Evolutionary conservation across 2,329 filamentous ascomycete genomes (phyloP).

Genomic region (Colletotrichum trifolii): DNA sequence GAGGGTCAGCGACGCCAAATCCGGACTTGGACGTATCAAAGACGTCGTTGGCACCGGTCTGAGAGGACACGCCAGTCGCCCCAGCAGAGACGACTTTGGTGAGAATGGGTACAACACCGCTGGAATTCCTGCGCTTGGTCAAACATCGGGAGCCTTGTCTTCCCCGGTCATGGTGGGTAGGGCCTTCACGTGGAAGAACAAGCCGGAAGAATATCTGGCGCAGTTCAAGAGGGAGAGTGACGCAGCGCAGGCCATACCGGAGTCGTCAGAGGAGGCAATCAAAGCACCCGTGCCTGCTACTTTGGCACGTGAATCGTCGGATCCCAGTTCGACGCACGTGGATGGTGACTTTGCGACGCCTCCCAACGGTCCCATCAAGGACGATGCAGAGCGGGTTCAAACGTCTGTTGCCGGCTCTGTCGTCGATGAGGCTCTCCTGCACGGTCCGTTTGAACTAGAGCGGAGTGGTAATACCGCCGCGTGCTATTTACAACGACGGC

Average conservation of each 20-base stretch:
- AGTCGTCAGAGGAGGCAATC: conserved; percentile 21
- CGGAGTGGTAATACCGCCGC: conserved; percentile 55
- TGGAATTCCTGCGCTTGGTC: conserved; percentile 49
- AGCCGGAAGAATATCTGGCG: conserved; percentile 67
- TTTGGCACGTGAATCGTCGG: conserved; percentile 11
- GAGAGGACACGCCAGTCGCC: conserved; percentile 64
- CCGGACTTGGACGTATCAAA: conserved; percentile 85
- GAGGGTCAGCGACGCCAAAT: conserved; percentile 82
- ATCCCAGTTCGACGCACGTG: conserved; percentile 18
- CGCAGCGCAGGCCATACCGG: conserved; percentile 12
- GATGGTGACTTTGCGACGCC: conserved; percentile 23
- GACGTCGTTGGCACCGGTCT: conserved; percentile 77
- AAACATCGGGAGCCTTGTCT: conserved; percentile 45
- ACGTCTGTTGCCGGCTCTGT: conserved; percentile 69
- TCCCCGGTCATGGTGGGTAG: conserved; percentile 56
- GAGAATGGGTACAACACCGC: conserved; percentile 49
- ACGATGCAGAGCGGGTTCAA: conserved; percentile 25
- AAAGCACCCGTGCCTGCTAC: background rate
- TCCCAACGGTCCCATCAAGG: conserved; percentile 22
- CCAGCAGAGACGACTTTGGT: conserved; percentile 67
- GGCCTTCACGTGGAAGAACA: conserved; percentile 73
- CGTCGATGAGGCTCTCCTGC: conserved; percentile 68
- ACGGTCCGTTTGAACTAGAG: conserved; percentile 63
- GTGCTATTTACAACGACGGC: conserved; percentile 69
- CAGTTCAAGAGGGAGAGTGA: conserved; percentile 34